phyloP scores from a whole-genome alignment of 441 rosid species.

The Rhodomyrtus psidioides region DNA sequence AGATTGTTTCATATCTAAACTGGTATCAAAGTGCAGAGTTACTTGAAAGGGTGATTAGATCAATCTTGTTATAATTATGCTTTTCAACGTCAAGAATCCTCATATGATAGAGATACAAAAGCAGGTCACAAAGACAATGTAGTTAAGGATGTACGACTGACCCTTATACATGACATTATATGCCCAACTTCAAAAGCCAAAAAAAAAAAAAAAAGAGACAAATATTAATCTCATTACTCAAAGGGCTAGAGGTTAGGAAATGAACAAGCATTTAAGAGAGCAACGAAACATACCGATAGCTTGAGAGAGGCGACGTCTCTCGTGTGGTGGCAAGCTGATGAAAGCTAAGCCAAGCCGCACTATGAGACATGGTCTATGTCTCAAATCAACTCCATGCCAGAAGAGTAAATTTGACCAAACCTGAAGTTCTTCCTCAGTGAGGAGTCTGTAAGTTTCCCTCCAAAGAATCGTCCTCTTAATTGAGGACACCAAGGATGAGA shows the following conservation, averaged over 20 bases:
- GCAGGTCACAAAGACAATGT: not conserved
- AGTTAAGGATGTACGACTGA: not conserved
- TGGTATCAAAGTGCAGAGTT: not conserved
- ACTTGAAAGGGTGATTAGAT: not conserved
- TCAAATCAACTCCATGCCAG: conserved; percentile 91
- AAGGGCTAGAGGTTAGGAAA: not conserved
- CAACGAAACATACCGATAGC: conserved; percentile 66
- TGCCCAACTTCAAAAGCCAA: not conserved
- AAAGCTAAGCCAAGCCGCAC: conserved; percentile 86
- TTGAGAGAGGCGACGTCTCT: conserved; percentile 79
- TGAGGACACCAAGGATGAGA: conserved; percentile 52
- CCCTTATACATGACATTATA: not conserved
- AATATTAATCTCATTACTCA: not conserved
- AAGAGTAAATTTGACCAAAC: conserved; percentile 75
- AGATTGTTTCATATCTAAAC: not conserved
- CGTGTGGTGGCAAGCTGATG: conserved; percentile 49
- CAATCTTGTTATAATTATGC: not conserved
- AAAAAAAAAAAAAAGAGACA: not conserved
- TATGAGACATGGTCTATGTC: conserved; percentile 74
- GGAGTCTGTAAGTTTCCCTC: conserved; percentile 80
- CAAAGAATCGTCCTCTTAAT: conserved; percentile 81
- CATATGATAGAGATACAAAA: not conserved
- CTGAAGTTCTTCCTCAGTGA: conserved; percentile 75
- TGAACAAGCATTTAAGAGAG: not conserved
- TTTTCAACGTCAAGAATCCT: not conserved